These are phyloP conservation scores for Tricholoma furcatifolium DNA, from an alignment of 768 basidiomycete species.

Conservation along the genomic window DNA sequence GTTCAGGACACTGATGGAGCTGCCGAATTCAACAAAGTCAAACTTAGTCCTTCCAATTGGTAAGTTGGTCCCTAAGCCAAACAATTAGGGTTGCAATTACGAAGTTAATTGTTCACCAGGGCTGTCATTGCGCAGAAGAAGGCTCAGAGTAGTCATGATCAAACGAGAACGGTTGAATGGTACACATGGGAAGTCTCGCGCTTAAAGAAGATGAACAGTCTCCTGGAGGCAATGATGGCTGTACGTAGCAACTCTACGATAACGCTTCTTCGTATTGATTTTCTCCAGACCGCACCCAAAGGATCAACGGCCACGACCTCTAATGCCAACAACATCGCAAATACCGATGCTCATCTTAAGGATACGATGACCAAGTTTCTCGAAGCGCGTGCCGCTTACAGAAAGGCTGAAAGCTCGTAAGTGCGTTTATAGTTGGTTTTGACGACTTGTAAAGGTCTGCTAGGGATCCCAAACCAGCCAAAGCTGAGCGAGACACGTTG, in stretches of 20 bases:
- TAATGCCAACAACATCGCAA: background rate
- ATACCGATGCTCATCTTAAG: background rate
- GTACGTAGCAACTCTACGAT: background rate
- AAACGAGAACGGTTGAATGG: constrained; percentile 1
- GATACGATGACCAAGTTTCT: background rate
- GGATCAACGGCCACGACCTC: background rate
- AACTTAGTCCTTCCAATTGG: constrained; percentile 1
- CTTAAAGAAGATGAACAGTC: constrained; percentile 1
- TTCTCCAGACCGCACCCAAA: background rate
- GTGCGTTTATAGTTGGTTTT: background rate
- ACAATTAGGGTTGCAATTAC: background rate
- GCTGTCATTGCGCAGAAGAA: constrained; percentile 5
- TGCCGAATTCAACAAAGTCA: constrained; percentile 2
- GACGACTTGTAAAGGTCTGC: too few relatives aligned
- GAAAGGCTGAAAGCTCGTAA: background rate
- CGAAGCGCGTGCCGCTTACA: background rate
- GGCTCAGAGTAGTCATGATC: background rate
- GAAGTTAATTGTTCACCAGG: background rate
- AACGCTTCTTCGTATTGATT: background rate
- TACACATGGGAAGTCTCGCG: constrained; percentile 7
- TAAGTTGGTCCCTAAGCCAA: background rate
- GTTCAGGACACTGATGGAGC: constrained; percentile 5
- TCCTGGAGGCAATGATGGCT: constrained; percentile 1
- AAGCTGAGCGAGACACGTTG: background rate
- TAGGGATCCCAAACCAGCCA: background rate